A percentile compares a stretch with the other conserved stretches of the same genome.
phyloP scores from a whole-genome alignment of 2,329 filamentous ascomycete species.

The Trichoderma atrobrunneum region DNA sequence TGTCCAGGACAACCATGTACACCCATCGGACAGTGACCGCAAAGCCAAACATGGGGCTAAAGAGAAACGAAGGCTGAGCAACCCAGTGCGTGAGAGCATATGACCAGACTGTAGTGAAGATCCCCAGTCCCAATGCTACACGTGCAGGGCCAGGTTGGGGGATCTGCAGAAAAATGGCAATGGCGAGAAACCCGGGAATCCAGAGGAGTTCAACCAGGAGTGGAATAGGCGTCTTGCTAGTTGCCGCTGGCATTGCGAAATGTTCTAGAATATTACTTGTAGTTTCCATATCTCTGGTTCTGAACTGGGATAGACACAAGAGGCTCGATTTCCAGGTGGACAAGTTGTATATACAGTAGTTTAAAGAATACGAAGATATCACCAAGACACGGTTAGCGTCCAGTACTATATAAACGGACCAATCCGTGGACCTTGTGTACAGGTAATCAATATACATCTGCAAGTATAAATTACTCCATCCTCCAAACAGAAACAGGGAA shows the following conservation, averaged over 20 bases:
- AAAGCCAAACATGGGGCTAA: neutral
- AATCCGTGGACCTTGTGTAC: neutral
- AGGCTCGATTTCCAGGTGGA: neutral
- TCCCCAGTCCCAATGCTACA: neutral
- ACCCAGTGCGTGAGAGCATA: neutral
- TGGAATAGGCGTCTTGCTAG: neutral
- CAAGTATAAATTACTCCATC: neutral
- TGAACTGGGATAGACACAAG: neutral
- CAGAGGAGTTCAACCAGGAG: neutral
- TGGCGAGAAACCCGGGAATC: neutral
- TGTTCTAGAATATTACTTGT: neutral
- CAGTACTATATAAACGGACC: neutral
- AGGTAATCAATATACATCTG: neutral
- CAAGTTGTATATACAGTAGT: neutral
- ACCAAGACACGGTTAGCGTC: neutral
- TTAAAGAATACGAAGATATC: neutral
- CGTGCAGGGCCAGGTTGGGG: neutral
- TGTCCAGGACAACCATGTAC: neutral
- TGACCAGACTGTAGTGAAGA: neutral
- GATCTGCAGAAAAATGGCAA: neutral
- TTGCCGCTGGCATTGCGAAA: neutral
- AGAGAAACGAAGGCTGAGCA: neutral
- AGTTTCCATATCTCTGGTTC: neutral
- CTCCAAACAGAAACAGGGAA: neutral
- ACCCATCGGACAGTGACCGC: neutral